Evolutionary conservation across 2,329 filamentous ascomycete species (phyloP), one percentile per base, ranked within the genome.

Genomic region (Mariannaea elegans): DNA sequence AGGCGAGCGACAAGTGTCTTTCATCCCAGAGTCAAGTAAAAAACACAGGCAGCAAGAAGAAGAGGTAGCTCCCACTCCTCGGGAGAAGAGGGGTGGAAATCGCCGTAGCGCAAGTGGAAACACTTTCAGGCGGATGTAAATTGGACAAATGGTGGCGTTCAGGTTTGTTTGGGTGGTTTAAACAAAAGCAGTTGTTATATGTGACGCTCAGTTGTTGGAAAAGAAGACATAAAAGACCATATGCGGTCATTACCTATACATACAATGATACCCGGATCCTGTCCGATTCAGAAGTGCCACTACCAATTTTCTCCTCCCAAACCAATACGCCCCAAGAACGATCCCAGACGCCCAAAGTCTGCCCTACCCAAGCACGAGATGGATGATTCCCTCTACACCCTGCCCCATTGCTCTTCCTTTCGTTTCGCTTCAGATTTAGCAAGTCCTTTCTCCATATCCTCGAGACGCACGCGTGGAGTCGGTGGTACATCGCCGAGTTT

Each of bases 21-120:
- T 94, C 74, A 83, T 88, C 59, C 90, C 90, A 8, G 81, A 84
- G 62, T 81, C 79, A 8, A 81, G 75, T 66, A 85, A 78, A 74
- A 86, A 83, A 69, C 78, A 80, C 72, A 75, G 82, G 65, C 65
- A 74, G 34, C 65, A 74, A 34, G 68, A 75, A 23, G 70, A 73
- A 41, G 66, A 62, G 29, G 42, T 55, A 12, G 62, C 66, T 31
- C 65, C 67, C 18, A 67, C 72, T 23, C 71, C 73, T 24, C 70
- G 72, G 42, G 73, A 73, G 41, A 78, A 75, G 65, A 73, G 72
- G 27, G 59, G 53, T 44, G 78, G 79, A 55, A 73, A 73, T 56
- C 85, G 91, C 69, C 81, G 91, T 69, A 93, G 90, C 75, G 91
- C 91, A 49, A 93, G 90, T 76, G 84, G 84, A 51, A 94, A 94